Evolutionary conservation across 106 monocot species (phyloP), one percentile per base, ranked within the genome.

Genomic region (Platanthera guangdongensis): DNA sequence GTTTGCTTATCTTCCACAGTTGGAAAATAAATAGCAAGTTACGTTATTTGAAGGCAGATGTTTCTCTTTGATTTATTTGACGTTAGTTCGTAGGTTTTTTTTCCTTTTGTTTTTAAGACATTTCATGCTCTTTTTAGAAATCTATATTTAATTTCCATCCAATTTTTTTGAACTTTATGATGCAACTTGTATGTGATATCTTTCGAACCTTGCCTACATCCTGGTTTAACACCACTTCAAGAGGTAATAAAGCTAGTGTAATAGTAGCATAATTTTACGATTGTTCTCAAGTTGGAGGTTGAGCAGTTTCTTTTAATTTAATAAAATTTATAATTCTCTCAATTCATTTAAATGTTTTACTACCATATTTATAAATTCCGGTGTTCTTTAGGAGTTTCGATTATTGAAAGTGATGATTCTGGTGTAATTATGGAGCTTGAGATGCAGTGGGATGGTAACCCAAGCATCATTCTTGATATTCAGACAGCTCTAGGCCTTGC

Each of bases 401-500:
- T 93, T 63, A 51, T 97, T 47, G 93, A 96, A 51, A 80, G 81
- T 81, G 79, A 83, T 76, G 87, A 75, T 71, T 82, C 81, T 84
- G 87, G 89, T 22, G 88, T 97, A 57, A 94, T 87, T 10, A 89
- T 97, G 96, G 96, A 97, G 80, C 82, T 97, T 50, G 96, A 97
- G 76, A 2, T 97, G 84, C 89, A 97, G 64, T 97, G 96, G 96
- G 96, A 97, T 86, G 96, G 96, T 28, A 94, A 97, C 86, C 96
- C 96, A 50, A 97, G 82, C 78, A 94, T 97, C 57, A 82, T 97
- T 22, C 91, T 97, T 64, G 93, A 93, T 76, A 86, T 97, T 88
- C 68, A 69, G 57, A 97, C 96, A 19, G 78, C 13, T 67, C 64
- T 97, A 63, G 96, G 96, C 21, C 83, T 97, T n/a, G 74, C 87